Conservation (phyloP, 345 rosid species). For the Moricandia arvensis region DNA sequence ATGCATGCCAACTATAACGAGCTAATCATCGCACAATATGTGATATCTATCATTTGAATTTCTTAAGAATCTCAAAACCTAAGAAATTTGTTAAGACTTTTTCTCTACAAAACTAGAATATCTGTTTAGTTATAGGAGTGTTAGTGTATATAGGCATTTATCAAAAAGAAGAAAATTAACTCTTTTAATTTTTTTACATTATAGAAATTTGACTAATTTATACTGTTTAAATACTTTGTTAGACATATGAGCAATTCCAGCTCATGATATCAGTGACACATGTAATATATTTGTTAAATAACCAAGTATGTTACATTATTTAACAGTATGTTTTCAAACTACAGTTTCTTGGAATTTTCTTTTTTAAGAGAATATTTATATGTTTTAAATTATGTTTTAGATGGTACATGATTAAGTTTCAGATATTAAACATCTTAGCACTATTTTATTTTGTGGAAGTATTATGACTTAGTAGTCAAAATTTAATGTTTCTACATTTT, state of each 20-base stretch:
- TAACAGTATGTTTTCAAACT: background rate
- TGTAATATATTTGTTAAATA: background rate
- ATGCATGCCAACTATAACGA: slow-evolving; percentile 25
- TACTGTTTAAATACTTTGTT: background rate
- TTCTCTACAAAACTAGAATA: background rate
- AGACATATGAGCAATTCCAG: background rate
- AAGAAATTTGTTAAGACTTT: background rate
- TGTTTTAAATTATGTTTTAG: background rate
- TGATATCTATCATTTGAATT: background rate
- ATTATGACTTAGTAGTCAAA: too few relatives aligned
- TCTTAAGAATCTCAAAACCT: background rate
- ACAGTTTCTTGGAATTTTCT: background rate
- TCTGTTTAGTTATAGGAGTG: background rate
- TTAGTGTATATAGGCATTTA: background rate
- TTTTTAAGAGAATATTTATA: background rate
- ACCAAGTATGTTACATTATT: background rate
- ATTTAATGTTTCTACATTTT: too few relatives aligned
- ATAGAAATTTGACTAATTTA: background rate
- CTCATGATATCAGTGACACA: background rate
- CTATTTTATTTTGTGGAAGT: too few relatives aligned
- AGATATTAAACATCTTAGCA: background rate
- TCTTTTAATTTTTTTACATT: background rate
- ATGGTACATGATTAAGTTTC: background rate
- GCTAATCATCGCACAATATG: background rate
- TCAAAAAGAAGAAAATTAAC: background rate